A percentile compares a stretch with the other conserved stretches of the same genome.
These are phyloP conservation scores for Fusarium agapanthi DNA, from an alignment of 2,329 filamentous ascomycete species.

Conservation along the genomic window DNA sequence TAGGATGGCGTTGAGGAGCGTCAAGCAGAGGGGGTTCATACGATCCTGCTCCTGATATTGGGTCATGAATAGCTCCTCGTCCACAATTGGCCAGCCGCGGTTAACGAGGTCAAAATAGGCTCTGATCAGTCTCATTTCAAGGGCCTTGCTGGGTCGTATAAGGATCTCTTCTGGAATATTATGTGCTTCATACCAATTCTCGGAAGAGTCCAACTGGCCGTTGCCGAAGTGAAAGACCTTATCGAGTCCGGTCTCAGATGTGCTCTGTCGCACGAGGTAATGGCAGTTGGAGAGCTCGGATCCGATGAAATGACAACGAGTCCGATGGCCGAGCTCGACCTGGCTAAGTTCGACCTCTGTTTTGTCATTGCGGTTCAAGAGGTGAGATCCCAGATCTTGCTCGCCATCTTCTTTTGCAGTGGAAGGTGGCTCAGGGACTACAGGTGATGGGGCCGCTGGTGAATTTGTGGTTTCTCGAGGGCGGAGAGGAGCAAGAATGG, in stretches of 20 bases:
- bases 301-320: constrained; percentile 7
- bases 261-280: not conserved
- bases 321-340: constrained; percentile 2
- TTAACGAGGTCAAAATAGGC: not conserved
- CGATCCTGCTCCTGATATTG: not conserved
- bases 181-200: not conserved
- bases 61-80: constrained; percentile 7
- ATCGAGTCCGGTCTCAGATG: not conserved
- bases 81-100: constrained; percentile 9
- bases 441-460: not conserved
- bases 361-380: not conserved
- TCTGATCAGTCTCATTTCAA: not conserved
- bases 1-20: constrained; percentile 2
- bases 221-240: constrained; percentile 11
- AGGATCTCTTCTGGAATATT: not conserved
- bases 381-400: not conserved
- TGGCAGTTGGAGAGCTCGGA: not conserved
- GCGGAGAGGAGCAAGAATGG: not conserved
- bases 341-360: not conserved
- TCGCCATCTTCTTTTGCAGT: not conserved
- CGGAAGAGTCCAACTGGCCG: not conserved
- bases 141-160: not conserved
- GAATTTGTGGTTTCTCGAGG: not conserved
- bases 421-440: too few species aligned
- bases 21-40: not conserved